Evolutionary conservation across 225 moss, liverwort and hornwort species (phyloP), one percentile per base, ranked within the genome.

Genomic region (Asterella californica): DNA sequence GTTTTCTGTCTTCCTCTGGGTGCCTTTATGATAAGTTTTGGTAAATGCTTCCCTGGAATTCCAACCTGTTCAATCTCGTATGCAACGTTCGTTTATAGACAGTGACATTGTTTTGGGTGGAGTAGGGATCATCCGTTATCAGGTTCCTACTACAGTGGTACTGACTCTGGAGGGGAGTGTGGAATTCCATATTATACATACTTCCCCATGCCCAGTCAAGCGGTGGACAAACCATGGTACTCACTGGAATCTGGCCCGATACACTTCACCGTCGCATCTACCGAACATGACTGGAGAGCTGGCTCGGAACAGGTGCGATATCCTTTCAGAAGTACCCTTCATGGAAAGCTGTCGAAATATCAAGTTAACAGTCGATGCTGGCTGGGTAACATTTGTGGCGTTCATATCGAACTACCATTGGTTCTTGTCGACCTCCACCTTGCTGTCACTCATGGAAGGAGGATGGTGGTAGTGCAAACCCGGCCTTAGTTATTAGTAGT

Each of bases 161-260:
- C 81, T 9, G 91, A 93, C 50, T 91, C 93, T 0, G 91, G 95
- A 78, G 91, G 95, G 9, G 90, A 93, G 83, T 93, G 90, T 50
- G 95, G 93, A 15, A 87, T 95, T 74, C 90, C 91, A 0, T 91
- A 93, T 48, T 86, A 91, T 73, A 83, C 79, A 6, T 89, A 95
- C 57, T 93, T 93, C 81, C 91, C 88, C 70, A 95, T 95, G 91
- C 93, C 95, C 38, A 87, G 82, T 34, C 82, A 65, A 62, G 90
- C 82, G 15, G 54, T n/a, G 3, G 91, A 95, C 88, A 90, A 88
- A 79, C 91, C 89, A 72, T 93, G 91, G 91, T 95, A 95, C 72
- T 90, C 95, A 0, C 22, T 93, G 15, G 85, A 86, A 11, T 90
- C 86, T 14, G 95, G 95, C 34, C 93, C 93, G 0, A 63, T 93